Evolutionary conservation across 2,329 filamentous ascomycete species (phyloP), one percentile per base, ranked within the genome.

Genomic region (Cercospora nicotianae): DNA sequence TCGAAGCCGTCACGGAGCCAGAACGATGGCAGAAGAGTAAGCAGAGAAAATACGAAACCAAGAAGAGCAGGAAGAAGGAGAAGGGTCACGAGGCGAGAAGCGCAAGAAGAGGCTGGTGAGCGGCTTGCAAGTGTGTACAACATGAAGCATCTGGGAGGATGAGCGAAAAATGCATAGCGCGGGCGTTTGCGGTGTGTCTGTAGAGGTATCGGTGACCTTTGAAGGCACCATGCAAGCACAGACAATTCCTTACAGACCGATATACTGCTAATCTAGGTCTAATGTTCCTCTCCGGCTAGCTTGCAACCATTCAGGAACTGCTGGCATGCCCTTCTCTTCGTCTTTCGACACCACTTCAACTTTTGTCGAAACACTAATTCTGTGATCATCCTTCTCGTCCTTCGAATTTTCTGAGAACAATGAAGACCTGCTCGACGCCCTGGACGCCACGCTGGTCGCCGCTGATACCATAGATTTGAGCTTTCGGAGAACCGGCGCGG

Each of bases 1-100:
- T 98, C 71, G 94, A 96, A 77, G 92, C 92, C 10, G 89, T 99
- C 26, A 87, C 87, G 60, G 87, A 91, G 76, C 95, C 95, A 1
- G 94, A 95, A 81, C 90, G 85, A 77, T 89, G 89, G 74, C 92
- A 89, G 30, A 84, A 86, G 76, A 89, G 91, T 74, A 97, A 97
- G 88, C 89, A 87, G 78, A 91, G 90, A 83, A 93, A 90, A 83
- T 86, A 91, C 70, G 92, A 95, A 77, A 89, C 90, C 83, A 95
- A 95, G 84, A 93, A 90, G 82, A 90, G 90, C 74, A 88, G 89
- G 79, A 89, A 90, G 78, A 96, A 93, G 85, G 91, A 90, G 79
- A 92, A 87, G 79, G 90, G 91, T 0, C 81, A 84, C 72, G 90
- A 93, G 81, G 88, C 91, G 77, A 89, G 91, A 79, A 87, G 88